These are phyloP conservation scores for Fusarium falciforme DNA, from an alignment of 2,329 filamentous ascomycete genomes.

Conservation along the genomic window DNA sequence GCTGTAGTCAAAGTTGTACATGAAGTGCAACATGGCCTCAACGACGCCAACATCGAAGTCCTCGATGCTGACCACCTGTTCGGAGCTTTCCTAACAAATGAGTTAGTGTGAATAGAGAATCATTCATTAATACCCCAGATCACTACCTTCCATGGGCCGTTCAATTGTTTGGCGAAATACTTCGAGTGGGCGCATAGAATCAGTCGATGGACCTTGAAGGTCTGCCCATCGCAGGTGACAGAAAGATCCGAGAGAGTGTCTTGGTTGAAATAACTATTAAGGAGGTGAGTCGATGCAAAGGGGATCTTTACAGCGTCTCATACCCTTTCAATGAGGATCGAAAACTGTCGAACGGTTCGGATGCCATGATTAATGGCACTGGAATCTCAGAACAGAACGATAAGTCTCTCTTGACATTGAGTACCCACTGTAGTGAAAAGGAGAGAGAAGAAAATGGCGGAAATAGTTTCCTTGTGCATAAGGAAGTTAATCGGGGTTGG, in stretches of 20 bases:
- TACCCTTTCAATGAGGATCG: not conserved
- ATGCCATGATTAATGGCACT: not conserved
- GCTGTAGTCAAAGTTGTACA: slow-evolving; percentile 11
- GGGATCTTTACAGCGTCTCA: not conserved
- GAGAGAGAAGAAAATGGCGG: not conserved
- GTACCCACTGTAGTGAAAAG: not conserved
- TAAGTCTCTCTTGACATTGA: not conserved
- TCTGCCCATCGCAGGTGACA: not conserved
- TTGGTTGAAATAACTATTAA: not conserved
- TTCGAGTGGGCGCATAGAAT: not conserved
- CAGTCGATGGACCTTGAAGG: slow-evolving; percentile 2
- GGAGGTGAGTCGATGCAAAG: not conserved
- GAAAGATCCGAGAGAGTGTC: not conserved
- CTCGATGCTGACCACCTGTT: not conserved
- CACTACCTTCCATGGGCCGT: slow-evolving; percentile 3
- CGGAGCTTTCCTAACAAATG: slow-evolving; percentile 1
- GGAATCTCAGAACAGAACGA: not conserved
- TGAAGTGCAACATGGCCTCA: slow-evolving; percentile 12
- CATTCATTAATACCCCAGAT: not conserved
- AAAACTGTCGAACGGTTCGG: not conserved
- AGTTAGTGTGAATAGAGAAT: not conserved
- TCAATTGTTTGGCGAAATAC: not conserved
- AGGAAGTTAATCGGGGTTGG: not conserved
- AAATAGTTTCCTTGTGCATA: not conserved
- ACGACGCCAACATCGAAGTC: slow-evolving; percentile 5